A percentile compares a stretch with the other conserved stretches of the same genome.
phyloP scores from a whole-genome alignment of 768 basidiomycete species.

The Leccinellum rugosiceps region DNA sequence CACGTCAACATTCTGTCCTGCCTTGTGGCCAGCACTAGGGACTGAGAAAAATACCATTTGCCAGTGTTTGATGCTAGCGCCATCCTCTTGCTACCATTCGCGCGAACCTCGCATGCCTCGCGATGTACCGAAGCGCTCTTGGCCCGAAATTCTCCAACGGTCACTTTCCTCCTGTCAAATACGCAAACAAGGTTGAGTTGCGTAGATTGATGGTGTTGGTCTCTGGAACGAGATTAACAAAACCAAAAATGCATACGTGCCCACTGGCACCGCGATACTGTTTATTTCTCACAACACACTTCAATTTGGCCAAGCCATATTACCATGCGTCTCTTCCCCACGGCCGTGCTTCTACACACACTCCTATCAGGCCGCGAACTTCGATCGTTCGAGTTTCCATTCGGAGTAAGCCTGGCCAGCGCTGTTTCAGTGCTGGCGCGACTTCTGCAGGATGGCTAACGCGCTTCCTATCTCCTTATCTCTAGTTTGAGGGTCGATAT shows the following conservation, averaged over 20 bases:
- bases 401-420: neutral
- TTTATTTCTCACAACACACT: neutral
- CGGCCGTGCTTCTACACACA: constrained; percentile 14
- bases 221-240: neutral
- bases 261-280: neutral
- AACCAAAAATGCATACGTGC: neutral
- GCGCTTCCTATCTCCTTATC: neutral
- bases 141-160: neutral
- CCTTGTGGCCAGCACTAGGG: neutral
- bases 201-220: neutral
- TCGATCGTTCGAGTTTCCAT: constrained; percentile 12
- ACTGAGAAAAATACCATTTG: constrained; percentile 1
- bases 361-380: constrained; percentile 5
- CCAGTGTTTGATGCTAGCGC: neutral
- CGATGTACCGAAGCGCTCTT: neutral
- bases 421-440: constrained; percentile 1
- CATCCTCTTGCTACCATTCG: neutral
- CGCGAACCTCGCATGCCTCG: neutral
- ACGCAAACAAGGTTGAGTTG: constrained; percentile 15
- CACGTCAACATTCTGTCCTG: neutral
- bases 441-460: constrained; percentile 4
- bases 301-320: neutral
- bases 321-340: constrained; percentile 4
- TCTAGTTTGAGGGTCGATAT: neutral
- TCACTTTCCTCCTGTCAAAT: neutral